phyloP scores from a whole-genome alignment of 805 yeast genomes.

The Candida pseudofarinosa region DNA sequence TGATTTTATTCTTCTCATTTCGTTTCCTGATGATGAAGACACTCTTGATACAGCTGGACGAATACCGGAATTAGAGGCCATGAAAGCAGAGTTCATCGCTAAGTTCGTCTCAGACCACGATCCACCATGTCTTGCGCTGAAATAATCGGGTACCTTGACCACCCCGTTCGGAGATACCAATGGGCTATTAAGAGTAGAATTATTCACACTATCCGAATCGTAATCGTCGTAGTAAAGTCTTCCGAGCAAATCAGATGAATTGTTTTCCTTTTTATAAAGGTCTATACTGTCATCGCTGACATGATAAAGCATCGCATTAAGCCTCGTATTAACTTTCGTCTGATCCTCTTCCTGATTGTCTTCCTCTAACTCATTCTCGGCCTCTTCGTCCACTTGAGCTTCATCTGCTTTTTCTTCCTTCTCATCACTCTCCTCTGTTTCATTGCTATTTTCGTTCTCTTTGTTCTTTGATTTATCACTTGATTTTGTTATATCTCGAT shows the following conservation, averaged over 20 bases:
- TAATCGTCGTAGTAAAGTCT: slow-evolving; percentile 41
- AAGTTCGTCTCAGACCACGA: background rate
- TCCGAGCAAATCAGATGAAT: slow-evolving; percentile 37
- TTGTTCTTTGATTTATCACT: background rate
- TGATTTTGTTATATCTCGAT: background rate
- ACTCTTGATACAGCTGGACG: background rate
- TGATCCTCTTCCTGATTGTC: slow-evolving; percentile 16
- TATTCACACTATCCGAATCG: slow-evolving; percentile 26
- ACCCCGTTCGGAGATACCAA: slow-evolving; percentile 13
- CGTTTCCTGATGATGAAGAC: slow-evolving; percentile 5
- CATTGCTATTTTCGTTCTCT: slow-evolving; percentile 1
- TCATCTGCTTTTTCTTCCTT: slow-evolving; percentile 6
- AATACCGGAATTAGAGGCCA: background rate
- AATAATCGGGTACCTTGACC: slow-evolving; percentile 8
- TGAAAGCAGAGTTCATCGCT: background rate
- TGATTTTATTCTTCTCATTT: slow-evolving; percentile 13
- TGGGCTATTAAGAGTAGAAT: slow-evolving; percentile 16
- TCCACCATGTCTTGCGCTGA: slow-evolving; percentile 6
- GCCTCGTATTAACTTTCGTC: slow-evolving; percentile 34
- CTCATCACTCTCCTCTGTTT: slow-evolving; percentile 1
- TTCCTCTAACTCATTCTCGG: slow-evolving; percentile 4
- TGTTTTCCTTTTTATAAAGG: slow-evolving; percentile 33
- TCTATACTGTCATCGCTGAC: slow-evolving; percentile 36
- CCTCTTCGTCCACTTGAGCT: slow-evolving; percentile 2
- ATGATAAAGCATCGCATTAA: slow-evolving; percentile 37